phyloP scores from a whole-genome alignment of 2,329 filamentous ascomycete genomes.

The Orbilia blumenaviensis region DNA sequence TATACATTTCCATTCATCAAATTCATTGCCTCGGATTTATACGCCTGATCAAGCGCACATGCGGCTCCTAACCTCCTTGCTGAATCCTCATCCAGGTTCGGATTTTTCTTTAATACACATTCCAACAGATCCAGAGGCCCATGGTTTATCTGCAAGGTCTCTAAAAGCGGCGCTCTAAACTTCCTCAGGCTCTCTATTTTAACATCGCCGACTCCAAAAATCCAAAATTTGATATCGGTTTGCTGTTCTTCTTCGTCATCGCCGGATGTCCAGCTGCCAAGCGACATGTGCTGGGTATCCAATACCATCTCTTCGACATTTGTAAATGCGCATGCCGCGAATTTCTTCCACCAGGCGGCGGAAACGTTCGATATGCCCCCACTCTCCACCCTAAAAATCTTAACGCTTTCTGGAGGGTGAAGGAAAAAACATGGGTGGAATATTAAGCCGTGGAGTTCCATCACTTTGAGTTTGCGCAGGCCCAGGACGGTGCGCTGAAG shows the following conservation, averaged over 20 bases:
- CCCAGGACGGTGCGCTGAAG: background rate
- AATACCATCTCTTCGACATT: slow-evolving; percentile 5
- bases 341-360: slow-evolving; percentile 11
- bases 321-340: background rate
- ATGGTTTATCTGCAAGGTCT: background rate
- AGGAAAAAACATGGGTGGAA: slow-evolving; percentile 8
- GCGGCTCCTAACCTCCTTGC: background rate
- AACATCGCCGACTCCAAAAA: background rate
- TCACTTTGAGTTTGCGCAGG: slow-evolving; percentile 3
- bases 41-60: background rate
- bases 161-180: background rate
- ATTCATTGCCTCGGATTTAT: background rate
- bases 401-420: background rate
- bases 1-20: background rate
- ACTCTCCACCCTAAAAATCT: background rate
- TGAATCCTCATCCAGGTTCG: background rate
- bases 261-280: background rate
- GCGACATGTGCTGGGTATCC: background rate
- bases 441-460: slow-evolving; percentile 8
- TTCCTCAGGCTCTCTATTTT: background rate
- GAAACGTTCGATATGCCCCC: background rate
- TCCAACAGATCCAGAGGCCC: background rate
- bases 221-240: background rate
- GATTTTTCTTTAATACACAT: background rate
- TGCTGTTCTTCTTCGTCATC: slow-evolving; percentile 13